Conservation (phyloP, 1,139 yeast species). For the Diutina rugosa region DNA sequence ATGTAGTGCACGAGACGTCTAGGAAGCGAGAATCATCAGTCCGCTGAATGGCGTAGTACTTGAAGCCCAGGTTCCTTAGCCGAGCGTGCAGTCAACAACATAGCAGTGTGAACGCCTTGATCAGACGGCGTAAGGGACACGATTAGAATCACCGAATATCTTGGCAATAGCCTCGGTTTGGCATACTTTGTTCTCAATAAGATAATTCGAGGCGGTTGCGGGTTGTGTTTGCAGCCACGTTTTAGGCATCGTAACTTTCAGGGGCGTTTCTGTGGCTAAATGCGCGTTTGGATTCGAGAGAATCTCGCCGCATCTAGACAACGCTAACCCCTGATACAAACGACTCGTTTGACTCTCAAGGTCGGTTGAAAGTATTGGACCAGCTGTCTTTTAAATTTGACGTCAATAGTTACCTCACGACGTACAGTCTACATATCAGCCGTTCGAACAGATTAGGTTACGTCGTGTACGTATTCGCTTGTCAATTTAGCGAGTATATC, state of each 20-base stretch:
- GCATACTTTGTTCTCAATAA: background rate
- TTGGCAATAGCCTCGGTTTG: background rate
- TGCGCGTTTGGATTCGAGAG: background rate
- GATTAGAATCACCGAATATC: background rate
- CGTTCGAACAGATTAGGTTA: background rate
- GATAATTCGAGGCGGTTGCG: background rate
- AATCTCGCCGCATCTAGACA: background rate
- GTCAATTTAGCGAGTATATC: background rate
- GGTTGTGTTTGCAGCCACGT: background rate
- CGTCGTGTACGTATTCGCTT: background rate
- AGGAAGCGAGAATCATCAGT: too few species aligned
- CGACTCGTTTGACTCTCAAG: background rate
- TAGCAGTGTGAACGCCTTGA: background rate
- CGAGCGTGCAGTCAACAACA: too few species aligned
- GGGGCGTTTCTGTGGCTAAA: background rate
- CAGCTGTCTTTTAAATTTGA: background rate
- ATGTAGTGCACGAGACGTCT: too few species aligned
- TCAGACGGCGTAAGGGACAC: background rate
- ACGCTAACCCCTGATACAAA: background rate
- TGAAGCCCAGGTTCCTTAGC: too few species aligned
- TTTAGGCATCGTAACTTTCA: background rate
- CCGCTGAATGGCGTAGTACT: too few species aligned
- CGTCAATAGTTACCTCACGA: background rate
- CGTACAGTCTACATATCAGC: background rate
- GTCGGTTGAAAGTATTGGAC: background rate